Conservation (phyloP, 164 flowering plant genomes). For the Buxus sempervirens region DNA sequence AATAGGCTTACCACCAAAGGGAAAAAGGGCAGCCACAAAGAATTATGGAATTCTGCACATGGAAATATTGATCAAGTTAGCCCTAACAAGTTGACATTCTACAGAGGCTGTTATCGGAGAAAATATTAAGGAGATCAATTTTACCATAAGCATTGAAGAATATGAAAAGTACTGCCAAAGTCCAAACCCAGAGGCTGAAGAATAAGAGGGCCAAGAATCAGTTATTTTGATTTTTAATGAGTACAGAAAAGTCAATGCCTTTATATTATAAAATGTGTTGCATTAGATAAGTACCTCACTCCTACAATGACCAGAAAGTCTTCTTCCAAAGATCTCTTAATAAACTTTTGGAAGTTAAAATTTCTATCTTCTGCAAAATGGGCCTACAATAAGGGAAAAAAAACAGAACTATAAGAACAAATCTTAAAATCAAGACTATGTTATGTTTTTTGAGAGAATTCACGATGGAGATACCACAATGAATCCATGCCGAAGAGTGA, state of each 20-base stretch:
- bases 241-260: neutral
- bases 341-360: constrained; percentile 47
- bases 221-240: neutral
- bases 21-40: constrained; percentile 44
- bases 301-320: constrained; percentile 50
- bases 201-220: neutral
- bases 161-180: constrained; percentile 36
- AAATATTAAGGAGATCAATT: neutral
- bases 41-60: constrained; percentile 35
- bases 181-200: constrained; percentile 47
- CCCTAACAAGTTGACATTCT: neutral
- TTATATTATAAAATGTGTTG: neutral
- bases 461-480: constrained; percentile 35
- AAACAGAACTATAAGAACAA: neutral
- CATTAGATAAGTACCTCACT: constrained; percentile 29
- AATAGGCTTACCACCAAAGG: constrained; percentile 35
- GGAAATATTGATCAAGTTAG: neutral
- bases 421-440: neutral
- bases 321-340: constrained; percentile 41
- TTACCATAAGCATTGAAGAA: constrained; percentile 50
- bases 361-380: constrained; percentile 40
- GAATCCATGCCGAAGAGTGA: constrained; percentile 72
- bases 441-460: neutral
- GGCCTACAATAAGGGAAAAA: constrained; percentile 27
- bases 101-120: neutral